Evolutionary conservation across 2,329 filamentous ascomycete genomes (phyloP).

Genomic region (Alternaria tenuissima): DNA sequence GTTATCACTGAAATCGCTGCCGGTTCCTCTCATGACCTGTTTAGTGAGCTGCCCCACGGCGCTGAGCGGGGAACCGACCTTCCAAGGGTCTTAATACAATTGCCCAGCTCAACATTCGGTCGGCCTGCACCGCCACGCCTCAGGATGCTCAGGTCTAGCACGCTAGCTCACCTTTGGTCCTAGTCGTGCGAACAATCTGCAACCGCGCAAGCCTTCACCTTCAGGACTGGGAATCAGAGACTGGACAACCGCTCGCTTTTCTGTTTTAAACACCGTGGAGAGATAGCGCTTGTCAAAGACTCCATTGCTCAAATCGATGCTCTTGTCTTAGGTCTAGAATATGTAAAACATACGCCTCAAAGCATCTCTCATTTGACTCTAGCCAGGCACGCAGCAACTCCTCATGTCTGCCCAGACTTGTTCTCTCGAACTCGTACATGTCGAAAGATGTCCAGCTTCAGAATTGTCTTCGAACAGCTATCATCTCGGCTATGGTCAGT

Average conservation of each 20-base stretch:
- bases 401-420: too few species aligned
- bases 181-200: too few species aligned
- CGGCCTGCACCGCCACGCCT: too few species aligned
- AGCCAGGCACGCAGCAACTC: too few species aligned
- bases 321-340: too few species aligned
- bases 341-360: too few species aligned
- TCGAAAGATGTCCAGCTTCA: too few species aligned
- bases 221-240: neutral
- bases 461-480: neutral
- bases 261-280: neutral
- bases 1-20: neutral
- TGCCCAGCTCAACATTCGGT: neutral
- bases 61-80: conserved; percentile 1
- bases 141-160: too few species aligned
- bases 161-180: neutral
- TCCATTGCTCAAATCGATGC: too few species aligned
- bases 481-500: neutral
- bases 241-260: neutral
- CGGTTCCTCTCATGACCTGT: neutral
- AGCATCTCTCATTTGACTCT: accelerated
- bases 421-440: too few species aligned
- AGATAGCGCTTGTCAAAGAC: neutral
- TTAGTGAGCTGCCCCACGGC: neutral
- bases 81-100: neutral
- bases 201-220: too few species aligned